phyloP scores from a whole-genome alignment of 306 rosid species.

The Albizia julibrissin region DNA sequence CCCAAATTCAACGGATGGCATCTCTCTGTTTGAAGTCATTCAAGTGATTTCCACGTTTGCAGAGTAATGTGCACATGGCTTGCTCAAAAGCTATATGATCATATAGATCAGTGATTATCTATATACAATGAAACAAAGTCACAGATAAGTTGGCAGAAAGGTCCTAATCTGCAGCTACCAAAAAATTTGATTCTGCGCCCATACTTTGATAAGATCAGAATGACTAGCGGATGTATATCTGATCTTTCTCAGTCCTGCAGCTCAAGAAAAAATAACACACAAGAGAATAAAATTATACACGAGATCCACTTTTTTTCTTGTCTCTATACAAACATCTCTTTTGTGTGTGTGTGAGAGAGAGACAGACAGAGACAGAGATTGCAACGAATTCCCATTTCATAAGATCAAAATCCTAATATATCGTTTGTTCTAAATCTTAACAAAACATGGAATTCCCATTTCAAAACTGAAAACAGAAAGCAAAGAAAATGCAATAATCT shows the following conservation, averaged over 20 bases:
- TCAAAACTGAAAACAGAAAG: constrained; percentile 23
- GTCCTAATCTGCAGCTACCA: constrained; percentile 18
- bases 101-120: too few relatives aligned
- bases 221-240: background rate
- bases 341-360: too few relatives aligned
- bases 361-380: too few relatives aligned
- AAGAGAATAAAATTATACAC: background rate
- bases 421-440: constrained; percentile 42
- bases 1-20: background rate
- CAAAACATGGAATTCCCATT: constrained; percentile 42
- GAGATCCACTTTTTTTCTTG: background rate
- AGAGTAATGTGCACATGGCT: background rate
- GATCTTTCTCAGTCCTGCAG: background rate
- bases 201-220: constrained; percentile 30
- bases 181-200: constrained; percentile 28
- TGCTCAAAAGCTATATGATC: background rate
- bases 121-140: too few relatives aligned
- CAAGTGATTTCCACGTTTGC: background rate
- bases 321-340: background rate
- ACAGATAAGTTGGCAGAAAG: too few relatives aligned
- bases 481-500: constrained; percentile 38
- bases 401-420: constrained; percentile 35
- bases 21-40: background rate
- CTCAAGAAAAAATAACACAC: background rate
- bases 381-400: too few relatives aligned